phyloP scores from a whole-genome alignment of 2,329 filamentous ascomycete species.

The Leptographium flavum region DNA sequence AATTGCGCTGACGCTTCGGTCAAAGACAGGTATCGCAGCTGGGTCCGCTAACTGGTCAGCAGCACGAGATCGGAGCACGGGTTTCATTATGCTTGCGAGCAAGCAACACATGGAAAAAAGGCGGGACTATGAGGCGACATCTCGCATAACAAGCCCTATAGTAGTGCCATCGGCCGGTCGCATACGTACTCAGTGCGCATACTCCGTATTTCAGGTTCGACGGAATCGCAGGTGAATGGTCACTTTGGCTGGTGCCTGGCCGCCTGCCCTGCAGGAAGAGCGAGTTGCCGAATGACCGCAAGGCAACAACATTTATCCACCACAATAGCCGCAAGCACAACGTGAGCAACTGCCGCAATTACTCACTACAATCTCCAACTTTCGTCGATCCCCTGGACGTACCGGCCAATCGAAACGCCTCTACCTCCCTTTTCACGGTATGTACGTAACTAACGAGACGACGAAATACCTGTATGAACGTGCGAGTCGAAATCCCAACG shows the following conservation, averaged over 20 bases:
- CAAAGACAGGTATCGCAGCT: not conserved
- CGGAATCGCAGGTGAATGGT: not conserved
- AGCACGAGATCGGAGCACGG: not conserved
- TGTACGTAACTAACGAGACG: not conserved
- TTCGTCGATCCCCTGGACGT: not conserved
- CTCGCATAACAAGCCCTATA: not conserved
- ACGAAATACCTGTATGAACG: no score
- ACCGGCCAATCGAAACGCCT: not conserved
- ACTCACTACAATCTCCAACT: not conserved
- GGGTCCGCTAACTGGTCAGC: not conserved
- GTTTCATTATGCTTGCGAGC: not conserved
- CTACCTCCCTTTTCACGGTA: not conserved
- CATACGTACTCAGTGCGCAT: not conserved
- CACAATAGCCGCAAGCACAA: no score
- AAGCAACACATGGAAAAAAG: not conserved
- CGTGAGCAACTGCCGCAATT: not conserved
- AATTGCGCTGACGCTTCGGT: not conserved
- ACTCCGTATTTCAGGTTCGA: no score
- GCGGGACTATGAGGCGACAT: not conserved
- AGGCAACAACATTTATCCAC: conserved; percentile 1
- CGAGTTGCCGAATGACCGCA: not conserved
- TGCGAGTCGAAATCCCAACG: not conserved
- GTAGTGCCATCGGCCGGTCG: not conserved
- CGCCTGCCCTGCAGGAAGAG: not conserved
- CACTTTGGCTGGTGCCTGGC: not conserved